Evolutionary conservation across 192 early-diverging fungal genomes (phyloP).

Genomic region (Obelidium mucronatum): DNA sequence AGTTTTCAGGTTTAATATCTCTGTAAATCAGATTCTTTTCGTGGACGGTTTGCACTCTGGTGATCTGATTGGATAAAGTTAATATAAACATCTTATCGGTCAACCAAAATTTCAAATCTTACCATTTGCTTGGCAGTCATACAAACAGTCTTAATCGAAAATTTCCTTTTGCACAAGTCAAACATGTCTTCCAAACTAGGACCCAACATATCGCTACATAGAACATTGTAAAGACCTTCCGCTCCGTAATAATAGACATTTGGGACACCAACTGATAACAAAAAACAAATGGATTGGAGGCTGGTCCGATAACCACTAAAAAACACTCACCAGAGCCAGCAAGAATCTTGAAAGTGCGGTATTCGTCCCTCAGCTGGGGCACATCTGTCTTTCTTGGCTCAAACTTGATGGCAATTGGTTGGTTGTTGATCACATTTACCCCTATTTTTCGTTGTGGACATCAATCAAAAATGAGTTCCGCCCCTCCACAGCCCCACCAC

Average conservation of each 20-base stretch:
- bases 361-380: constrained; percentile 96
- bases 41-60: constrained; percentile 91
- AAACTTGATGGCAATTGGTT: constrained; percentile 96
- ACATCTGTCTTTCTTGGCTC: constrained; percentile 96
- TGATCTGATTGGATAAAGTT: constrained; percentile 68
- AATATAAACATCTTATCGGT: too few relatives aligned
- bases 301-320: not conserved
- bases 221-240: constrained; percentile 93
- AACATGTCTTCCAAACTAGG: constrained; percentile 95
- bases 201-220: constrained; percentile 92
- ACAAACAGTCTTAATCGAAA: constrained; percentile 91
- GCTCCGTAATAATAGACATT: constrained; percentile 94
- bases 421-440: constrained; percentile 87
- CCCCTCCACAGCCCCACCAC: not conserved
- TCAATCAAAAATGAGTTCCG: not conserved
- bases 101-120: constrained; percentile 11
- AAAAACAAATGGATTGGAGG: not conserved
- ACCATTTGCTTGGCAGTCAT: constrained; percentile 97
- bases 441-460: constrained; percentile 68
- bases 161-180: constrained; percentile 91
- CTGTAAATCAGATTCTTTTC: constrained; percentile 96
- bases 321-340: constrained; percentile 56
- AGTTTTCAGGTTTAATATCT: constrained; percentile 99
- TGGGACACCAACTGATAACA: constrained; percentile 77
- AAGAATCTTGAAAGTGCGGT: constrained; percentile 93